Evolutionary conservation across 2,329 filamentous ascomycete genomes (phyloP).

Genomic region (Penicillium sp.): DNA sequence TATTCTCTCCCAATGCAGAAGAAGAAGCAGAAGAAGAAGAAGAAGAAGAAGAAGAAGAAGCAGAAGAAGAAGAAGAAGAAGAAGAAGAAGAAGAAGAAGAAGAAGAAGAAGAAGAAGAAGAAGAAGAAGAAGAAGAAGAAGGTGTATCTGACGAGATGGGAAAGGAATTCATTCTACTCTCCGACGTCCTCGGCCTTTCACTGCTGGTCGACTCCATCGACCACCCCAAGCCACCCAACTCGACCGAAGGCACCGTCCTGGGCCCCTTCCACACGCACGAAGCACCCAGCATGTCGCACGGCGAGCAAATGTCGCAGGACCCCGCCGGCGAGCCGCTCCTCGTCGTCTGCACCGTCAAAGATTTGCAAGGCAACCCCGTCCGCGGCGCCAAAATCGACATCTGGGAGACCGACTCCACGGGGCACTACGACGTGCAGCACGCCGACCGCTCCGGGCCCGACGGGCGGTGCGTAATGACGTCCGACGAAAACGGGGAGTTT

Average conservation of each 20-base stretch:
- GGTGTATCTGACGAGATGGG: conserved; percentile 68
- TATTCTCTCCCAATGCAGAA: too few species aligned
- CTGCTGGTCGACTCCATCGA: conserved; percentile 79
- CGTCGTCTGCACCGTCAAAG: conserved; percentile 68
- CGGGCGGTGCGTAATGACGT: conserved; percentile 67
- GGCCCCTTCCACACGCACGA: conserved; percentile 49
- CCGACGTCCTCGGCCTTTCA: conserved; percentile 71
- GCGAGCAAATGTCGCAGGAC: conserved; percentile 41
- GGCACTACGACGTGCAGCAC: conserved; percentile 79
- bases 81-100: too few species aligned
- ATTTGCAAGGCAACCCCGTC: conserved; percentile 61
- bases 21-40: too few species aligned
- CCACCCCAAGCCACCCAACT: conserved; percentile 68
- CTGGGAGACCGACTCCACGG: conserved; percentile 63
- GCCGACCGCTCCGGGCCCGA: conserved; percentile 59
- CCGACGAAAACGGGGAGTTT: conserved; percentile 68
- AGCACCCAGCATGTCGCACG: conserved; percentile 9
- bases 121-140: too few species aligned
- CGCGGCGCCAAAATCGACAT: conserved; percentile 69
- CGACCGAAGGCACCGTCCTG: conserved; percentile 75
- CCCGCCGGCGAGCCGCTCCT: conserved; percentile 63
- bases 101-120: too few species aligned
- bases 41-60: too few species aligned
- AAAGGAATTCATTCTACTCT: conserved; percentile 35
- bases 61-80: too few species aligned